Evolutionary conservation across 805 yeast species (phyloP), one percentile per base, ranked within the genome.

Genomic region (Maudiozyma turicensis): DNA sequence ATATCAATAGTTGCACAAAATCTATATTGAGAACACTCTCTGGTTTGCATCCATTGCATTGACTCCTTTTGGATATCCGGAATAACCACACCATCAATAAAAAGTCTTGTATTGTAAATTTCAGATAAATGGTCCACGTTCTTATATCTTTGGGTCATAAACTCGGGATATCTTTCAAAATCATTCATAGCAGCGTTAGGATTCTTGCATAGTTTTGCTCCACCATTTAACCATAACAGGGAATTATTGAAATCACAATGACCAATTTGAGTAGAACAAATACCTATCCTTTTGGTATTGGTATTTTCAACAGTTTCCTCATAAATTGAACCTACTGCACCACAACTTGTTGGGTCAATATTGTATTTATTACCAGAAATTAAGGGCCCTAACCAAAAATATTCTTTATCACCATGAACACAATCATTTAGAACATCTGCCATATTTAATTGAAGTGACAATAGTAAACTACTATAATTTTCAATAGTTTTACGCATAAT

Each of bases 351-450:
- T 8, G 63, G 54, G 50, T 69, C 63, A 42, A 70, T 65, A 15
- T 64, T 65, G 52, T 70, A 71, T 29, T 62, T 58, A 44, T 63
- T 58, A 6, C 70, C 71, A 6, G 63, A 50, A 29, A 72, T 61
- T 4, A 74, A 54, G 60, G 77, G 75, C 2, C 84, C 84, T 33
- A 84, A 60, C 89, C 90, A 83, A 57, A 82, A 80, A 55, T 82
- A 69, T 58, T 84, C 90, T 55, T 84, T 84, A 52, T 84, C 91
- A 28, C 91, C 91, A 72, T 84, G 83, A 13, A 81, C 57, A 48
- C 64, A 63, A 61, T 49, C 38, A 70, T 63, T 5, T 72, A 55
- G 60, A 77, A 74, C 56, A 2, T 52, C 57, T 28, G 54, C 55
- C 35, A 60, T 50, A 43, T 61, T 54, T 30, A 61, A 48, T 47